Percentiles rank a stretch among this genome's conserved stretches.
phyloP scores from a whole-genome alignment of 179 eudicot genomes.

The Heliamphora pulchella region DNA sequence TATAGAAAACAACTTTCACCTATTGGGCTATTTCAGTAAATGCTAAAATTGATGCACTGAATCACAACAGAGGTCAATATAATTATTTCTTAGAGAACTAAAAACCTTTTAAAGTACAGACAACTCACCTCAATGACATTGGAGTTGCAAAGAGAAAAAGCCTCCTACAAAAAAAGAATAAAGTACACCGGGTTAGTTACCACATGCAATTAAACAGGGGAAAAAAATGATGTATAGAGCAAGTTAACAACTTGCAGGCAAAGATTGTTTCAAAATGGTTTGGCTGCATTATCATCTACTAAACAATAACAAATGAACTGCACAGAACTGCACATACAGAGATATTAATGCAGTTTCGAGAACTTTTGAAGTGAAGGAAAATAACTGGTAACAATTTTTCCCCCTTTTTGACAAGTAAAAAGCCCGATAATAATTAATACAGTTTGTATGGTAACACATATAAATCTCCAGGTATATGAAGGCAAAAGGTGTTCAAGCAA shows the following conservation, averaged over 20 bases:
- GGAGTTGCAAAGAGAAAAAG: constrained; percentile 68
- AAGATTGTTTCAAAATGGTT: constrained; percentile 5
- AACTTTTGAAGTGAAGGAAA: not conserved
- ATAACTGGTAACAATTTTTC: not conserved
- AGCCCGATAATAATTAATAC: not conserved
- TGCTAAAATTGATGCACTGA: not conserved
- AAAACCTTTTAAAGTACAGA: constrained; percentile 2
- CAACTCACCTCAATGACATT: constrained; percentile 64
- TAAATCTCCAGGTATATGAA: not conserved
- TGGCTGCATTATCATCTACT: constrained; percentile 1
- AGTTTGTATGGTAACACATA: not conserved
- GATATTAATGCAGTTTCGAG: not conserved
- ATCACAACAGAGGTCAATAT: not conserved
- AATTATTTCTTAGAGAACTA: not conserved
- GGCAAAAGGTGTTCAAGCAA: constrained; percentile 3
- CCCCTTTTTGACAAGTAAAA: not conserved
- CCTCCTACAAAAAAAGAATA: constrained; percentile 53
- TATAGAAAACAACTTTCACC: not conserved
- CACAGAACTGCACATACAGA: not conserved
- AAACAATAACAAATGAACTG: not conserved
- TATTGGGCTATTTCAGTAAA: not conserved
- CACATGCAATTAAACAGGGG: not conserved
- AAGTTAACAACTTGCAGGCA: constrained; percentile 5
- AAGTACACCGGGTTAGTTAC: constrained; percentile 2
- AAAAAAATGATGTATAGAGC: not conserved